Base-by-base conservation (phyloP, 2,329 filamentous ascomycete genomes). In the Aspergillus sp. region DNA sequence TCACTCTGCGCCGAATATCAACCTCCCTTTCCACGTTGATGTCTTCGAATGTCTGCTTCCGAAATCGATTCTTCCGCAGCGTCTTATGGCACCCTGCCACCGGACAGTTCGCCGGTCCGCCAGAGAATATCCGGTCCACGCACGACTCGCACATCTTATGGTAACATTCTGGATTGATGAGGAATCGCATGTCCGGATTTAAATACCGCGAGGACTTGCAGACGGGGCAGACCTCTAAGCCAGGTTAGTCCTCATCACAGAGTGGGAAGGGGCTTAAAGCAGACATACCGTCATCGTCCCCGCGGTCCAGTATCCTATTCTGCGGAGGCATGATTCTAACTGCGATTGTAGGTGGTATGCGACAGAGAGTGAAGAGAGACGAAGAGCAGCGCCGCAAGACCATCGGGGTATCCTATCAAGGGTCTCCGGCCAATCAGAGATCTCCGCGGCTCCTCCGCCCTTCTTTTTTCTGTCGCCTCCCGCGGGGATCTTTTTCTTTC, bases 121-220 rank as follows among this genome's bases (percentile, higher is more conserved):
- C 84, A 32, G 86, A 86, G 78, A 97, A 98, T 60, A 97, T 88
- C 48, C 91, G 86, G 69, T 91, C 87, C 38, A 97, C 90, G 74
- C 93, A 98, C 49, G 88, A 90, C 67, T 89, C 86, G 76, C 93
- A 98, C 88, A 98, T 97, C 58, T 89, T 89, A 77, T 98, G 93
- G 76, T 98, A 98, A 80, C 93, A 98, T 76, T 95, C 90, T 7
- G 91, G 89, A 68, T 97, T 96, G 74, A 98, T 90, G 59, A 93
- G 86, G 73, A 98, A 97, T 55, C 85, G 81, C 81, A 98, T 90
- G 73, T 90, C 85, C 52, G 84, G 84, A 75, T 96, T 96, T 62
- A 97, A 85, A 75, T 97, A 97, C 55, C 90, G 88, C 51, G 88
- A 88, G 50, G 90, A 94, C 73, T 96, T 96, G 85, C 93, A 98